Evolutionary conservation across 2,329 filamentous ascomycete genomes (phyloP).

Genomic region (Leptosphaerulina australis): DNA sequence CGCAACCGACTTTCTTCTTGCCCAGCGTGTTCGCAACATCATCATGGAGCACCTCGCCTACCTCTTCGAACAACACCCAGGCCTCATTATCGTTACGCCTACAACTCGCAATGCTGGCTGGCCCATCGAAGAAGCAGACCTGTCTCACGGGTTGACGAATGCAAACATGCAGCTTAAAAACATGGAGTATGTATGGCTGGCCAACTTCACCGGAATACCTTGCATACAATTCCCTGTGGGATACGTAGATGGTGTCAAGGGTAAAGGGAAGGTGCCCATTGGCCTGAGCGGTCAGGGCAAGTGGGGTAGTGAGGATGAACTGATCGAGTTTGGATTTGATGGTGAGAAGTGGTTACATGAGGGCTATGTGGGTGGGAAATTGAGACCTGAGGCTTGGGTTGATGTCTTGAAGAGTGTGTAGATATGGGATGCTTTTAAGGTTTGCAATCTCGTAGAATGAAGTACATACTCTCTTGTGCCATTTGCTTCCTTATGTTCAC

Average conservation of each 20-base stretch:
- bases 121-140: conserved; percentile 70
- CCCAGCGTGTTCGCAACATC: conserved; percentile 73
- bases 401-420: conserved; percentile 43
- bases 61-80: conserved; percentile 73
- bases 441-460: not conserved
- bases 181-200: conserved; percentile 86
- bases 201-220: conserved; percentile 81
- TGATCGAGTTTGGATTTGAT: conserved; percentile 61
- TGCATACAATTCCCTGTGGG: conserved; percentile 77
- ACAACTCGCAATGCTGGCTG: conserved; percentile 78
- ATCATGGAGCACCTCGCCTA: conserved; percentile 79
- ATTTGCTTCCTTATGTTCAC: no score
- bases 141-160: conserved; percentile 70
- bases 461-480: not conserved
- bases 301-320: conserved; percentile 60
- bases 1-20: conserved; percentile 72
- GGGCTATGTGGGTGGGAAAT: conserved; percentile 42
- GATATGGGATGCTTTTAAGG: not conserved
- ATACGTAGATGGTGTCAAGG: conserved; percentile 65
- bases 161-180: conserved; percentile 73
- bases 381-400: conserved; percentile 47
- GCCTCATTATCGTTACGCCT: conserved; percentile 78
- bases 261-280: conserved; percentile 56
- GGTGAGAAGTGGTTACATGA: conserved; percentile 56
- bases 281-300: conserved; percentile 62